Percentiles rank a stretch among this genome's conserved stretches.
phyloP scores from a whole-genome alignment of 1,284 basidiomycete species.

The Malassezia japonica region DNA sequence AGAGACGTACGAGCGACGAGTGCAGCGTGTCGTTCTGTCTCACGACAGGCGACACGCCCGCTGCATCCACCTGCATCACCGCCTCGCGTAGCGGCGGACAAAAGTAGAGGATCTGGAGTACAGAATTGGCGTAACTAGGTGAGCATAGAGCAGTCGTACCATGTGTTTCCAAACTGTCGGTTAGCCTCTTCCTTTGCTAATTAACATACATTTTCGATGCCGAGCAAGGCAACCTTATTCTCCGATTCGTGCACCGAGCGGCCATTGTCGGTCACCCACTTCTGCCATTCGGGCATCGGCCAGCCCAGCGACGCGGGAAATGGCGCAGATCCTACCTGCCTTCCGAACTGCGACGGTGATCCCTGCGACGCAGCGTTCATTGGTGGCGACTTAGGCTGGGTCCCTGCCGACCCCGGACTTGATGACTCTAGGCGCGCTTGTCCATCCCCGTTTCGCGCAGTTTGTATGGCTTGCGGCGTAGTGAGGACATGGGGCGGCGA shows the following conservation, averaged over 20 bases:
- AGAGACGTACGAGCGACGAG: neutral
- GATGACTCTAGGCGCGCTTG: no score
- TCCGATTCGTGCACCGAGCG: neutral
- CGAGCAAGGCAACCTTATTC: neutral
- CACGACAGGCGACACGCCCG: slow-evolving; percentile 6
- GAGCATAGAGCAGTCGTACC: slow-evolving; percentile 8
- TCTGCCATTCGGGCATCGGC: slow-evolving; percentile 3
- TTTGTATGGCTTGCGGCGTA: no score
- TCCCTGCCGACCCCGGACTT: no score
- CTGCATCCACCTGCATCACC: slow-evolving; percentile 48
- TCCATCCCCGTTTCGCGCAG: no score
- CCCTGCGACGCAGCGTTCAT: no score
- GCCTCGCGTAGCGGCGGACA: slow-evolving; percentile 71
- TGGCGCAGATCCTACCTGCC: no score
- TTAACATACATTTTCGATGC: slow-evolving; percentile 12
- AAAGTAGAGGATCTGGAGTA: slow-evolving; percentile 87
- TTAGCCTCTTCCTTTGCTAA: neutral
- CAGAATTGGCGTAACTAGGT: slow-evolving; percentile 76
- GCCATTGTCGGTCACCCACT: neutral
- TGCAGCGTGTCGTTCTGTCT: neutral
- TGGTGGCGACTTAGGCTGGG: no score
- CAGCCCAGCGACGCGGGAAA: neutral
- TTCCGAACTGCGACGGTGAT: no score
- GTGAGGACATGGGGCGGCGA: no score
- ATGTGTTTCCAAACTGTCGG: slow-evolving; percentile 40